Conservation (phyloP, 768 basidiomycete species). For the Infundibulicybe gibba region DNA sequence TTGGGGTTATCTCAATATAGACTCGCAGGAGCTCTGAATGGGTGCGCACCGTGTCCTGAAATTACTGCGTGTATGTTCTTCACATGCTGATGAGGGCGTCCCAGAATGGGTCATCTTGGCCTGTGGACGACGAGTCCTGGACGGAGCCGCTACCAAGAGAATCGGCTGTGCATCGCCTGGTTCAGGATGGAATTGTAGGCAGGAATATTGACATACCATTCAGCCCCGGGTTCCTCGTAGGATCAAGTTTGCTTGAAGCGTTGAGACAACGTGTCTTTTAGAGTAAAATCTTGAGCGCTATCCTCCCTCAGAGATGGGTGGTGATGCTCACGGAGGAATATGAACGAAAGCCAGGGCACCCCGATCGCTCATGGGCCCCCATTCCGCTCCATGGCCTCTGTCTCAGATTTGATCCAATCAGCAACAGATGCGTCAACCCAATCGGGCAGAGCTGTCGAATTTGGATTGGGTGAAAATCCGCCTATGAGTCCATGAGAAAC, state of each 20-base stretch:
- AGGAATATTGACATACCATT: conserved; percentile 28
- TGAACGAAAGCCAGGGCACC: conserved; percentile 71
- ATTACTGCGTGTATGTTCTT: conserved; percentile 65
- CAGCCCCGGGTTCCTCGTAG: conserved; percentile 34
- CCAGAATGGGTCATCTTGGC: conserved; percentile 62
- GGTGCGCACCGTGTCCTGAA: conserved; percentile 59
- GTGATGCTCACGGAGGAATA: conserved; percentile 59
- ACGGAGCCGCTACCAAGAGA: conserved; percentile 52
- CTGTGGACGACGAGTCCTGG: conserved; percentile 37
- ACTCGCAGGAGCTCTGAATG: neutral
- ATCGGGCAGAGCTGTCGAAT: conserved; percentile 44
- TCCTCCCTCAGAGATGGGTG: neutral
- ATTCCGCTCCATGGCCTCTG: conserved; percentile 46
- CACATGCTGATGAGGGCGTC: conserved; percentile 48
- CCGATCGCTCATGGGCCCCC: conserved; percentile 51
- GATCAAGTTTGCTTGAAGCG: conserved; percentile 30
- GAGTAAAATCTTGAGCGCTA: neutral
- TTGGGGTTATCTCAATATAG: neutral
- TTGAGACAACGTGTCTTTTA: conserved; percentile 32
- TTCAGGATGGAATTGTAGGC: neutral
- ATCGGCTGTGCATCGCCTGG: conserved; percentile 39
- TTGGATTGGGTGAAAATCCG: too few species aligned
- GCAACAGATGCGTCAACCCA: conserved; percentile 69
- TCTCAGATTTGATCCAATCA: conserved; percentile 56
- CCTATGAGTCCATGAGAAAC: too few species aligned